Evolutionary conservation across 345 rosid species (phyloP).

Genomic region (Citrus sinensis): DVS_A1.0 CM039163.1:39836001-39836500

Average conservation of each 20-base stretch:
- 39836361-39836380: conserved; percentile 7
- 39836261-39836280: conserved; percentile 30
- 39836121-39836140: conserved; percentile 27
- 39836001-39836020: conserved; percentile 18
- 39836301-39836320: conserved; percentile 27
- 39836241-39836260: conserved; percentile 16
- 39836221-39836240: conserved; percentile 28
- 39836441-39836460: no score
- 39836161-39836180: conserved; percentile 10
- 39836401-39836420: conserved; percentile 18
- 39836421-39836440: conserved; percentile 2
- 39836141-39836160: conserved; percentile 24
- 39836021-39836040: conserved; percentile 18
- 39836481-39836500: no score
- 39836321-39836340: conserved; percentile 21
- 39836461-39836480: no score
- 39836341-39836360: conserved; percentile 24
- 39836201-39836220: conserved; percentile 22
- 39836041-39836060: conserved; percentile 3
- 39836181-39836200: conserved; percentile 10
- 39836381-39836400: conserved; percentile 4
- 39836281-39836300: conserved; percentile 36
- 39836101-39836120: conserved; percentile 1
- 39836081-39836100: conserved; percentile 17
- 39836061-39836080: conserved; percentile 23